These are phyloP conservation scores for Bassia scoparia DNA, from an alignment of 148 eudicot genomes.

Conservation along the genomic window DNA sequence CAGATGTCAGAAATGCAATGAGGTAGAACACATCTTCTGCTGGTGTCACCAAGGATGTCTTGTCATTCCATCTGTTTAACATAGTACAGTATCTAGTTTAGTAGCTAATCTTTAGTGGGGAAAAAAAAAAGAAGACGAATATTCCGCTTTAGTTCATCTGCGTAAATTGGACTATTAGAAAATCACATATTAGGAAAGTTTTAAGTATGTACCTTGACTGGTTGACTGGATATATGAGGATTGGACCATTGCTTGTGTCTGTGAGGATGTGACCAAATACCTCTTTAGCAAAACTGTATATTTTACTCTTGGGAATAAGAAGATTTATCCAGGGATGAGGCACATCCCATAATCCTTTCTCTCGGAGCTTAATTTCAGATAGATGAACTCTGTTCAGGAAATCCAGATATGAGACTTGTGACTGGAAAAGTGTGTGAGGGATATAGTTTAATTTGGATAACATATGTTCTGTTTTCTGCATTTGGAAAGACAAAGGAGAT, in stretches of 20 bases:
- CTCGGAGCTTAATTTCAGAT: constrained; percentile 64
- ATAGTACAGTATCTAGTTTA: constrained; percentile 7
- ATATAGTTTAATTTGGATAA: constrained; percentile 51
- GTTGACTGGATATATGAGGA: constrained; percentile 83
- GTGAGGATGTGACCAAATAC: constrained; percentile 76
- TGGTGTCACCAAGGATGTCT: constrained; percentile 77
- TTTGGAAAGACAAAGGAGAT: constrained; percentile 19
- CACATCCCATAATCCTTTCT: constrained; percentile 75
- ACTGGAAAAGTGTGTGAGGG: constrained; percentile 49
- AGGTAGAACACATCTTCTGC: constrained; percentile 71
- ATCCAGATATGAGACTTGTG: constrained; percentile 70
- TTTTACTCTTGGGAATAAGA: constrained; percentile 65
- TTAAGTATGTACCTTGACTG: constrained; percentile 57
- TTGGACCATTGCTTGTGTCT: constrained; percentile 76
- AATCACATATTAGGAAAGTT: background rate
- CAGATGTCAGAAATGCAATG: constrained; percentile 53
- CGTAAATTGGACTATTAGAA: background rate
- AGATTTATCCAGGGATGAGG: constrained; percentile 98
- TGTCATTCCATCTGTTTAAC: constrained; percentile 60
- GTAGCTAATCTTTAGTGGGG: background rate
- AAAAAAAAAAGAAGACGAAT: background rate
- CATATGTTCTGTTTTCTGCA: constrained; percentile 55
- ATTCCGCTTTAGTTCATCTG: background rate
- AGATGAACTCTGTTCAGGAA: constrained; percentile 83
- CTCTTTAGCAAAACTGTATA: constrained; percentile 51